Percentiles rank a stretch among this genome's conserved stretches.
Conservation (phyloP, 331 rosid species). For the Dryas integrifolia region DNA sequence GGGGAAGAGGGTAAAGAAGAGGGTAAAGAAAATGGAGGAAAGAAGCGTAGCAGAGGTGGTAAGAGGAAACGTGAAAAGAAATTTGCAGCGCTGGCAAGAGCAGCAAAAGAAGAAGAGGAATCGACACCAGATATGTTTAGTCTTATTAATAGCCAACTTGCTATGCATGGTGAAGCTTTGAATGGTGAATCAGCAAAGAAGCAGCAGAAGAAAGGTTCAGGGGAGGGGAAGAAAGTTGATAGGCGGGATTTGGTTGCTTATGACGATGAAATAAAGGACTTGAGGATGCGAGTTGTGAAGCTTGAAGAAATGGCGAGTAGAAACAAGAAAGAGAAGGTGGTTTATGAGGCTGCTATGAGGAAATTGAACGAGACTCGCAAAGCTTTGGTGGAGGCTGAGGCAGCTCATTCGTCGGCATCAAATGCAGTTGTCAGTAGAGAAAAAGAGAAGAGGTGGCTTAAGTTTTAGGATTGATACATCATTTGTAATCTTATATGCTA, state of each 20-base stretch:
- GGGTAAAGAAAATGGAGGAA: conserved; percentile 36
- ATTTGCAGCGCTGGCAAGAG: conserved; percentile 58
- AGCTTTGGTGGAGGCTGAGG: conserved; percentile 58
- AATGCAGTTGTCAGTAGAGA: conserved; percentile 73
- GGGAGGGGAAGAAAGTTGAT: conserved; percentile 52
- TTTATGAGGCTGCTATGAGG: conserved; percentile 56
- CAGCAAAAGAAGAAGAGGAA: conserved; percentile 63
- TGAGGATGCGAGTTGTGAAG: conserved; percentile 61
- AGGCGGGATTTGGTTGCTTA: conserved; percentile 54
- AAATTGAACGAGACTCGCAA: conserved; percentile 48
- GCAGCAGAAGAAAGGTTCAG: conserved; percentile 51
- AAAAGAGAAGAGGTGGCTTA: conserved; percentile 92
- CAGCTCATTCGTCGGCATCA: conserved; percentile 81
- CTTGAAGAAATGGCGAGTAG: conserved; percentile 63
- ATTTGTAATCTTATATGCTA: neutral
- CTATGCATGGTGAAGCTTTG: conserved; percentile 54
- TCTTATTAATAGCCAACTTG: conserved; percentile 75
- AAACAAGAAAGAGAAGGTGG: conserved; percentile 53
- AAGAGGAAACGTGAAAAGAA: conserved; percentile 86
- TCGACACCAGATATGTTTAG: conserved; percentile 62
- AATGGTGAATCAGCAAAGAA: conserved; percentile 50
- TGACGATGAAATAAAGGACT: conserved; percentile 75
- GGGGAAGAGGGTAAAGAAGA: conserved; percentile 39
- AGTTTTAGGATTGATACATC: conserved; percentile 44
- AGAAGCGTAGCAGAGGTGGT: conserved; percentile 90